These are phyloP conservation scores for Phaeosphaeriaceae sp. DNA, from an alignment of 2,329 filamentous ascomycete genomes.

Conservation along the genomic window DNA sequence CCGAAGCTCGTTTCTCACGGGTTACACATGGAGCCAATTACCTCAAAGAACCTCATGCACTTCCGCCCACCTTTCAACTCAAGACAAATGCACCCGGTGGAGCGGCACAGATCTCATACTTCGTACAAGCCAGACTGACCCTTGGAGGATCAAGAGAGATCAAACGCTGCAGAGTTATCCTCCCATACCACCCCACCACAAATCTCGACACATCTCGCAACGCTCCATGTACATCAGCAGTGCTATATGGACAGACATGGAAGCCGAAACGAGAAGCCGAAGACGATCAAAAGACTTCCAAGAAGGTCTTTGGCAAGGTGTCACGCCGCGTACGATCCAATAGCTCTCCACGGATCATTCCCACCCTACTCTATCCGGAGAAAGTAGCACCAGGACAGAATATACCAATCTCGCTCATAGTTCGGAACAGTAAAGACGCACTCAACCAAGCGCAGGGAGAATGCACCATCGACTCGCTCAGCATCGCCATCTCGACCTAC, in stretches of 20 bases:
- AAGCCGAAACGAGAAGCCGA: slow-evolving; percentile 25
- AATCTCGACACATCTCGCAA: slow-evolving; percentile 16
- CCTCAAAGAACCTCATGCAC: slow-evolving; percentile 36
- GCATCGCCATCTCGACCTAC: slow-evolving; percentile 40
- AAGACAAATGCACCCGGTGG: slow-evolving; percentile 35
- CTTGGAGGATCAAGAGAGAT: slow-evolving; percentile 17
- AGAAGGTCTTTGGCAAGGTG: slow-evolving; percentile 30
- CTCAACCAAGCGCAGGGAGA: slow-evolving; percentile 22
- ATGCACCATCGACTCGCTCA: slow-evolving; percentile 37
- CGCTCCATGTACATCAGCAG: slow-evolving; percentile 25
- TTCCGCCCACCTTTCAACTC: slow-evolving; percentile 43
- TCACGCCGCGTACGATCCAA: slow-evolving; percentile 12
- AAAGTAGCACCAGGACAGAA: slow-evolving; percentile 40
- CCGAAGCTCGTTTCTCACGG: slow-evolving; percentile 34
- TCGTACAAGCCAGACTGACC: slow-evolving; percentile 34
- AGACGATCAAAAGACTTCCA: slow-evolving; percentile 21
- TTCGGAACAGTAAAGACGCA: slow-evolving; percentile 30
- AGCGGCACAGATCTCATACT: slow-evolving; percentile 39
- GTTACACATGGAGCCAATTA: slow-evolving; percentile 38
- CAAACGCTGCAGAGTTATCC: slow-evolving; percentile 27
- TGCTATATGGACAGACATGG: slow-evolving; percentile 39
- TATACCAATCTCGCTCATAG: slow-evolving; percentile 37
- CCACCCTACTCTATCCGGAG: slow-evolving; percentile 37
- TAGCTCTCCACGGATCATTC: slow-evolving; percentile 34
- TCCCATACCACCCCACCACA: slow-evolving; percentile 36